phyloP scores from a whole-genome alignment of 768 basidiomycete genomes.

The Lactarius psammicola region DNA sequence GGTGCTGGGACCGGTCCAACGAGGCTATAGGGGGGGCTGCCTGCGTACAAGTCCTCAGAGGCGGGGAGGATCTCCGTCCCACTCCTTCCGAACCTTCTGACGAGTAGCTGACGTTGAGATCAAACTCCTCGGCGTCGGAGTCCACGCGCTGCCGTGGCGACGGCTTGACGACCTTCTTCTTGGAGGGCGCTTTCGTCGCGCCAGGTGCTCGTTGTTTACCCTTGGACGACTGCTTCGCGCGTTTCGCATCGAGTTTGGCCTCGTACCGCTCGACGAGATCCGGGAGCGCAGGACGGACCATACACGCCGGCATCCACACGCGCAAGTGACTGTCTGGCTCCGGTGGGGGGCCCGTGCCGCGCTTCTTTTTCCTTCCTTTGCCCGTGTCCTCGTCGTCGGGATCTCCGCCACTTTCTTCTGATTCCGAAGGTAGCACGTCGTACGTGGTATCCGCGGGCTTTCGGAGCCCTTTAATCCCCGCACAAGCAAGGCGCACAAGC shows the following conservation, averaged over 20 bases:
- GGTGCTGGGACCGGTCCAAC: neutral
- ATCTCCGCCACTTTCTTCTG: conserved; percentile 46
- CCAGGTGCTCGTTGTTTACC: neutral
- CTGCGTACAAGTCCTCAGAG: neutral
- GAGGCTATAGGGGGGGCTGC: neutral
- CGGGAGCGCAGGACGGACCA: conserved; percentile 69
- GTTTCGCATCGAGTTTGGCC: conserved; percentile 38
- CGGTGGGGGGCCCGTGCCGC: conserved; percentile 43
- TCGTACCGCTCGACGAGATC: conserved; percentile 62
- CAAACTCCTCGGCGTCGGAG: conserved; percentile 14
- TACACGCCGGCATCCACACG: conserved; percentile 81
- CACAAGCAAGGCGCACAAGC: conserved; percentile 62
- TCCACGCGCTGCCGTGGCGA: too few species aligned
- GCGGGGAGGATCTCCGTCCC: neutral
- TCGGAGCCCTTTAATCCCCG: conserved; percentile 64
- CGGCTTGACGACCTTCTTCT: neutral
- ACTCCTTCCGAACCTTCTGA: conserved; percentile 9
- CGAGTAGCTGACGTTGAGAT: conserved; percentile 18
- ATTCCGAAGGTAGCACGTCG: conserved; percentile 39
- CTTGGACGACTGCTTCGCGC: conserved; percentile 15
- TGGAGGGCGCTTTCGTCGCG: conserved; percentile 2
- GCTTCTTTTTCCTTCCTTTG: conserved; percentile 37
- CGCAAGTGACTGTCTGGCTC: conserved; percentile 58
- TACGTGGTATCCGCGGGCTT: conserved; percentile 34
- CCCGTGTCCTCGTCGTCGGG: conserved; percentile 47